Evolutionary conservation across 2,329 filamentous ascomycete species (phyloP), one percentile per base, ranked within the genome.

Genomic region (Cercospora sesami): DNA sequence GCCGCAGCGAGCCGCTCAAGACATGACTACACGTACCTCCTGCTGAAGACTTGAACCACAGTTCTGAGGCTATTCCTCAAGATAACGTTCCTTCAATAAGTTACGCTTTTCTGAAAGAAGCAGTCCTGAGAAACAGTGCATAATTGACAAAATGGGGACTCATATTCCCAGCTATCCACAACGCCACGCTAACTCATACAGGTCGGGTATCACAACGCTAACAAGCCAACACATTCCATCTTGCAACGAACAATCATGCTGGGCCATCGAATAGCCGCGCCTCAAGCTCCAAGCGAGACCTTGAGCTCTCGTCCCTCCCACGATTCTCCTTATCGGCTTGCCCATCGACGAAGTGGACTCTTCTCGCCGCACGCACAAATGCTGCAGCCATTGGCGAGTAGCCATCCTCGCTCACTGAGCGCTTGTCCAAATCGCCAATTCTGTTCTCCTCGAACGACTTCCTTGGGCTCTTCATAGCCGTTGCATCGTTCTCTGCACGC

Each of bases 371-470:
- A 5, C 67, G 63, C 18, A 65, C 67, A 23, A 69, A 69, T 12
- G 57, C 67, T 9, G 64, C 63, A 12, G 67, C 67, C 64, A 69
- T 69, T 0, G 67, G 67, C 12, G 67, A 64, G 14, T 69, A 69
- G 12, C 59, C 67, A 23, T 36, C 55, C 9, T 36, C 55, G 10
- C 42, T 64, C 12, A 33, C 31, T 8, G 65, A 64, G 31, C 61
- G 55, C 28, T 51, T 39, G 14, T 60, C 60, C 14, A 55, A 33
- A 12, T 28, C 28, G 6, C 42, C 18, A 5, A 31, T 18, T 42
- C 60, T 36, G 7, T 55, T 21, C 33, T 55, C 55, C 5, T 60
- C 55, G 12, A 31, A 55, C 0, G 53, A 42, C 7, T 10, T 30
- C n/a, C 65, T 16, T 8, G 64, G 23, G 7, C 28, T 4, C 23